A percentile compares a stretch with the other conserved stretches of the same genome.
phyloP scores from a whole-genome alignment of 192 early-diverging fungal species.

The Allomyces macrogynus region DNA sequence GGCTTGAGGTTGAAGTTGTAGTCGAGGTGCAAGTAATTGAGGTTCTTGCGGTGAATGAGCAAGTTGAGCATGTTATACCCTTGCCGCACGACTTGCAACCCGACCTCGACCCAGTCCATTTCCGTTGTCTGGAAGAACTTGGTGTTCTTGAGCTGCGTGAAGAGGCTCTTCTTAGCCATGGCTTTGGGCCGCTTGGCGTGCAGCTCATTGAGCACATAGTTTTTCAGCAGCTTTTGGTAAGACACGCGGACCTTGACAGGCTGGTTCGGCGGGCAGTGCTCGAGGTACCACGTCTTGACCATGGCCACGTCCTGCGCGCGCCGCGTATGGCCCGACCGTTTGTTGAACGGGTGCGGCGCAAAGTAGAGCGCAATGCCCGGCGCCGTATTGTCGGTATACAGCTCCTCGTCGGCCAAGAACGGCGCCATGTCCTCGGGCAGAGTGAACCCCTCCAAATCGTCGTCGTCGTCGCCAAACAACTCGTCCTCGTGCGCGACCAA shows the following conservation, averaged over 20 bases:
- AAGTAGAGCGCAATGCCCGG: slow-evolving; percentile 85
- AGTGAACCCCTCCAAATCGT: slow-evolving; percentile 35
- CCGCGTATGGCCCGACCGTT: slow-evolving; percentile 71
- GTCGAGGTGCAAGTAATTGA: slow-evolving; percentile 96
- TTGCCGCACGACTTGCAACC: slow-evolving; percentile 91
- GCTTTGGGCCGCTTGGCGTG: slow-evolving; percentile 74
- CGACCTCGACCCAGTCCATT: slow-evolving; percentile 98
- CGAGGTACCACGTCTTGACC: slow-evolving; percentile 95
- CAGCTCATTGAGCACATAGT: slow-evolving; percentile 82
- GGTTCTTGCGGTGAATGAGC: slow-evolving; percentile 91
- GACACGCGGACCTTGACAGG: slow-evolving; percentile 97
- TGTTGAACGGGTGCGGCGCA: slow-evolving; percentile 94
- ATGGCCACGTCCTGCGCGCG: slow-evolving; percentile 85
- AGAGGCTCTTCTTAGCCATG: slow-evolving; percentile 79
- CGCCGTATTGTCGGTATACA: slow-evolving; percentile 84
- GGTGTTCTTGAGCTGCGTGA: slow-evolving; percentile 82
- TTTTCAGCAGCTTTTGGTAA: slow-evolving; percentile 94
- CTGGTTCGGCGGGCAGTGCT: slow-evolving; percentile 76
- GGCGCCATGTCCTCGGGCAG: slow-evolving; percentile 58
- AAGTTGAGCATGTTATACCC: slow-evolving; percentile 99
- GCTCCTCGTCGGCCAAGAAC: slow-evolving; percentile 50
- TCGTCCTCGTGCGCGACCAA: slow-evolving; percentile 42
- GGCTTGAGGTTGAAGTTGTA: slow-evolving; percentile 99
- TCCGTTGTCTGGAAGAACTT: slow-evolving; percentile 99
- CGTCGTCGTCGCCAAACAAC: slow-evolving; percentile 46